phyloP scores from a whole-genome alignment of 768 basidiomycete species.

The Pholiota microspora region DNA sequence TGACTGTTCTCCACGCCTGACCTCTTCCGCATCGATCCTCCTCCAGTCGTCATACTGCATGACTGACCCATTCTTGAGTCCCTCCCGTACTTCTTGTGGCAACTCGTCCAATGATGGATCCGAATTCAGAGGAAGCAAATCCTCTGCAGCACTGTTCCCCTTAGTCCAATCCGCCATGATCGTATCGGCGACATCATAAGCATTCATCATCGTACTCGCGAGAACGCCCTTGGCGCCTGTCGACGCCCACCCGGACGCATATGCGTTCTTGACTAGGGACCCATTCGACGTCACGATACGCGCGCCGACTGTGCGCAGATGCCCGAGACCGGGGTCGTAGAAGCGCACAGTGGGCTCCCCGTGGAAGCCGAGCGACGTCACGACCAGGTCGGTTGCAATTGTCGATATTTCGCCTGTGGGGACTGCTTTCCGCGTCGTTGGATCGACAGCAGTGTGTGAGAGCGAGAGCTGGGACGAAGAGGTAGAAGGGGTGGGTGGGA shows the following conservation, averaged over 20 bases:
- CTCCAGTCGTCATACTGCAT: conserved; percentile 76
- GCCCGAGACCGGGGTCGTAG: conserved; percentile 54
- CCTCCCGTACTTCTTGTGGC: conserved; percentile 47
- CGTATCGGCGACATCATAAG: conserved; percentile 73
- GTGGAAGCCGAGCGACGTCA: conserved; percentile 87
- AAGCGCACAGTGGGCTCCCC: conserved; percentile 59
- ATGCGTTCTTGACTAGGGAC: conserved; percentile 54
- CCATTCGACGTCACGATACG: conserved; percentile 44
- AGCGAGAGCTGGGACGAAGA: conserved; percentile 46
- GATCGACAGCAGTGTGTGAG: conserved; percentile 60
- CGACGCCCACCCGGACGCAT: conserved; percentile 93
- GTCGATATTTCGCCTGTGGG: conserved; percentile 53
- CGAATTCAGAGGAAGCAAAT: conserved; percentile 28
- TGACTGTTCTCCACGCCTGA: conserved; percentile 46
- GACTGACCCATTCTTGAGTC: conserved; percentile 39
- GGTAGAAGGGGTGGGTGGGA: conserved; percentile 20
- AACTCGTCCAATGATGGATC: conserved; percentile 41
- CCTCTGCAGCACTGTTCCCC: conserved; percentile 12
- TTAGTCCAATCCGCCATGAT: conserved; percentile 57
- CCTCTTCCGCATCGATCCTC: conserved; percentile 69
- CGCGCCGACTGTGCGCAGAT: conserved; percentile 52
- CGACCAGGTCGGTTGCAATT: conserved; percentile 69
- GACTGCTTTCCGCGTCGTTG: conserved; percentile 42
- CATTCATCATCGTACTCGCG: conserved; percentile 91
- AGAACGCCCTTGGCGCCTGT: conserved; percentile 90